phyloP scores from a whole-genome alignment of 139 green algal species.

The Chlamydomonas sphaeroides region DNA sequence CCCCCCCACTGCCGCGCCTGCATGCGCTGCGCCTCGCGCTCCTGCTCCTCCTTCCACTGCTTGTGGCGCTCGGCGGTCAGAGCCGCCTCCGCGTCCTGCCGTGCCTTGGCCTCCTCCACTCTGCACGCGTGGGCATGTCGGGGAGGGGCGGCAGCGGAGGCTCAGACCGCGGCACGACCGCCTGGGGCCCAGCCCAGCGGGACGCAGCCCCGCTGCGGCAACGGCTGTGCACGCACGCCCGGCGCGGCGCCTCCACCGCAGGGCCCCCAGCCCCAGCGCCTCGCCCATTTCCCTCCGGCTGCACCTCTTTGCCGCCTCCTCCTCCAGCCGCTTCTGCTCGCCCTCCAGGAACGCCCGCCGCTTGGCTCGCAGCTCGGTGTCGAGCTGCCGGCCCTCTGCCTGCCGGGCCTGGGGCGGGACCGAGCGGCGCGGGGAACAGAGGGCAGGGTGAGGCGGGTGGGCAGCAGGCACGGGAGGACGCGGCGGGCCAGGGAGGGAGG shows the following conservation, averaged over 20 bases:
- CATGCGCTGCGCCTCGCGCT: slow-evolving; percentile 12
- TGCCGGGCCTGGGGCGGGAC: slow-evolving; percentile 33
- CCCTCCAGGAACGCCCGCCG: slow-evolving; percentile 51
- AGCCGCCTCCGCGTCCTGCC: slow-evolving; percentile 6
- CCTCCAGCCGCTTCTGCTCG: slow-evolving; percentile 48
- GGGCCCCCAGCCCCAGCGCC: no score
- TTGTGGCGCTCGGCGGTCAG: slow-evolving; percentile 1
- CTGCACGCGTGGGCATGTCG: not conserved
- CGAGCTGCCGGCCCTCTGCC: slow-evolving; percentile 47
- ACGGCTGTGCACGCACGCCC: no score
- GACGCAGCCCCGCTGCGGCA: no score
- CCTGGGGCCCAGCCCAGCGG: no score
- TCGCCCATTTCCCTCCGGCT: no score
- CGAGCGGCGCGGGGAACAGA: no score
- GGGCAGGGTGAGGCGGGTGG: no score
- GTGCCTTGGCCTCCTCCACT: slow-evolving; percentile 27
- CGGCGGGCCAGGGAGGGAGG: no score
- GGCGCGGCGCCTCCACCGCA: no score
- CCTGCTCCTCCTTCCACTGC: slow-evolving; percentile 21
- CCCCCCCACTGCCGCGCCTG: not conserved
- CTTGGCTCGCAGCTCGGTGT: slow-evolving; percentile 49
- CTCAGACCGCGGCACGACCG: no score
- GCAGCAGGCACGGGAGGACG: no score
- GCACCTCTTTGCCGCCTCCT: slow-evolving; percentile 50
- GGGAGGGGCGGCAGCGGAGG: no score